These are phyloP conservation scores for Annulohypoxylon bovei DNA, from an alignment of 495 filamentous ascomycete species.

Conservation along the genomic window DNA sequence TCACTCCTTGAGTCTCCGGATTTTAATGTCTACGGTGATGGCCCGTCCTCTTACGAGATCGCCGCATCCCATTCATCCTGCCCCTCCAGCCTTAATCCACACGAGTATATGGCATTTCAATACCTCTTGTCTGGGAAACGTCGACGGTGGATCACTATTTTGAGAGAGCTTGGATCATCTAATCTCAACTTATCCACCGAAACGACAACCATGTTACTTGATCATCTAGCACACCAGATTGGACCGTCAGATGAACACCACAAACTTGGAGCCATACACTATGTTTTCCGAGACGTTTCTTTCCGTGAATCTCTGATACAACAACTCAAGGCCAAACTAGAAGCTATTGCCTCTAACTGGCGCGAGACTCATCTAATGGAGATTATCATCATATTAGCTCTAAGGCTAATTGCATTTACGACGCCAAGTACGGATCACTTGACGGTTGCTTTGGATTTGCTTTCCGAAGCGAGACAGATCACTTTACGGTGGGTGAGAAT, in stretches of 20 bases:
- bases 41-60: constrained; percentile 63
- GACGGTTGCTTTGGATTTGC: constrained; percentile 6
- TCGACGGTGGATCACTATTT: constrained; percentile 58
- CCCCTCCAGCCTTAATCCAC: constrained; percentile 54
- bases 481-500: constrained; percentile 54
- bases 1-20: constrained; percentile 33
- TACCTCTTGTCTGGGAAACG: constrained; percentile 54
- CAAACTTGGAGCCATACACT: constrained; percentile 54
- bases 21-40: constrained; percentile 39
- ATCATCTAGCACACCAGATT: constrained; percentile 53
- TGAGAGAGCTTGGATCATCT: constrained; percentile 60
- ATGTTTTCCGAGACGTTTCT: constrained; percentile 52
- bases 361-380: constrained; percentile 62
- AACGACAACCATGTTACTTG: constrained; percentile 51
- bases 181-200: constrained; percentile 64
- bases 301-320: constrained; percentile 57
- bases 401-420: constrained; percentile 45
- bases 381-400: constrained; percentile 53
- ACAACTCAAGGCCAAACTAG: constrained; percentile 53
- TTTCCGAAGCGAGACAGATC: constrained; percentile 29
- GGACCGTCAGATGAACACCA: constrained; percentile 49
- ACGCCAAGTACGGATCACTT: background rate
- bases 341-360: constrained; percentile 59
- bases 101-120: constrained; percentile 63
- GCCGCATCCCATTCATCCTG: constrained; percentile 62